Evolutionary conservation across 2,329 filamentous ascomycete genomes (phyloP), one percentile per base, ranked within the genome.

Genomic region (Aspergillus spinulosporus): DNA sequence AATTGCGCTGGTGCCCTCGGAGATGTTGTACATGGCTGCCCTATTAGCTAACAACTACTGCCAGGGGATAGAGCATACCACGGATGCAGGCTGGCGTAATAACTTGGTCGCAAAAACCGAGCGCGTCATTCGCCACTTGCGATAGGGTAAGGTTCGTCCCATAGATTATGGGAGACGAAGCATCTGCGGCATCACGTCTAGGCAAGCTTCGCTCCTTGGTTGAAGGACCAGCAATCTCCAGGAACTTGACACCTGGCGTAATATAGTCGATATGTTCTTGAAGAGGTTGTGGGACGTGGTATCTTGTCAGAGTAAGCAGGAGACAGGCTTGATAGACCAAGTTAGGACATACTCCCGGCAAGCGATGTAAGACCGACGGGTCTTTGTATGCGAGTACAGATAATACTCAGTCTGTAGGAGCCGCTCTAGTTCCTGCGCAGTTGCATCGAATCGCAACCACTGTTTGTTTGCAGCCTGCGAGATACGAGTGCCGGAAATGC

Each of bases 391-490:
- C 60, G 76, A 70, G 63, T 80, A 83, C 43, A 80, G 66, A 60
- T 83, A 77, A 62, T 82, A 84, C 56, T 81, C 72, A 5, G 82
- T 78, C 61, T 77, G 76, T 47, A 85, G 74, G 14, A 85, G 73
- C 15, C 69, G 66, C 66, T 85, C 82, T 4, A 80, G 76, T 65
- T 86, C 80, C 36, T 76, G 71, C 2, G 80, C 79, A 4, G 80
- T 80, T 6, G 81, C 81, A 54, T 83, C 76, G 64, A 85, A 84
- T 8, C 76, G 71, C 15, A 85, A 64, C 81, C 82, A 85, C 49
- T 78, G 78, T 52, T 79, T 76, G 29, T 79, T 79, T 42, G 76
- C 73, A 0, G 82, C 82, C 43, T 82, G 76, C 40, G 70, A 71
- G 43, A 86, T 74, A 3, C 81, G 76, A 2, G 73, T 71, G 2